Conservation (phyloP, 495 filamentous ascomycete species). For the Bacidia gigantensis region DNA sequence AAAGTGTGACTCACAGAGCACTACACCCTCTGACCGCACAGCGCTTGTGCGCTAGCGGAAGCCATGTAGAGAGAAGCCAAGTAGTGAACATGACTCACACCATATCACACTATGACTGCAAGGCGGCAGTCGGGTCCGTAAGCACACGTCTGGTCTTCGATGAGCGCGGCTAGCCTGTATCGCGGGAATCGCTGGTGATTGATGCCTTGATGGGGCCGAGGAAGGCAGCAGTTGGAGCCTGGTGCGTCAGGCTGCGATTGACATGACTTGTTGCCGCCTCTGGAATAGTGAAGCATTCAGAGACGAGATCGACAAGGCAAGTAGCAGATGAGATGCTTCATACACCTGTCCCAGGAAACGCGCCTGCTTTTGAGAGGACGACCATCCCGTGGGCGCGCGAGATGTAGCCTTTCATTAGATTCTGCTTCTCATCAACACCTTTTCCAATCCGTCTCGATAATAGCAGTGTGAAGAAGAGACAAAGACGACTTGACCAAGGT, state of each 20-base stretch:
- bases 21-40: too few species aligned
- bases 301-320: too few species aligned
- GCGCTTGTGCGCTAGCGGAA: too few species aligned
- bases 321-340: constrained; percentile 33
- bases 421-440: constrained; percentile 33
- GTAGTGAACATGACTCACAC: too few species aligned
- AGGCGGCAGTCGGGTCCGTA: background rate
- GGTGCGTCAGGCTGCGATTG: background rate
- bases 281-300: too few species aligned
- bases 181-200: background rate
- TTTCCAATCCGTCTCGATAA: too few species aligned
- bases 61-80: too few species aligned
- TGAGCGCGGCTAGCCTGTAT: background rate
- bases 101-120: background rate
- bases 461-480: too few species aligned
- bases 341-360: constrained; percentile 91
- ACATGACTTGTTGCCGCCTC: too few species aligned
- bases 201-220: background rate
- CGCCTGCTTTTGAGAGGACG: constrained; percentile 78
- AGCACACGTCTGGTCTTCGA: too few species aligned
- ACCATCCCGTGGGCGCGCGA: constrained; percentile 75
- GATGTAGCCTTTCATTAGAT: constrained; percentile 96
- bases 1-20: too few species aligned
- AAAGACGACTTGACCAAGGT: too few species aligned
- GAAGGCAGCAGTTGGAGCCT: constrained; percentile 1